phyloP scores from a whole-genome alignment of 2,329 filamentous ascomycete species.

The Ilyonectria mors-panacis region DNA sequence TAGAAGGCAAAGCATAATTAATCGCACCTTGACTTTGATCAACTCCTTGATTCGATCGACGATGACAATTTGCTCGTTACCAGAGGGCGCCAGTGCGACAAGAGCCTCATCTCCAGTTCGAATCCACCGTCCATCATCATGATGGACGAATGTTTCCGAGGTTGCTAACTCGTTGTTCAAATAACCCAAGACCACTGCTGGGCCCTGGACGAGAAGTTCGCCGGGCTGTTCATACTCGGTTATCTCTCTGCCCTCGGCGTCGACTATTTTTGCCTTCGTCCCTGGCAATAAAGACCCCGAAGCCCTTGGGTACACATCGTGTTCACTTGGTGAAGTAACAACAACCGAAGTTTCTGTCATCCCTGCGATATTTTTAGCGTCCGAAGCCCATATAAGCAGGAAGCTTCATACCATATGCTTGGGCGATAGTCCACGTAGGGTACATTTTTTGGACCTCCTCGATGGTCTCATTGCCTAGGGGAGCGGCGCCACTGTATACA shows the following conservation, averaged over 20 bases:
- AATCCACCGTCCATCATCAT: slow-evolving; percentile 81
- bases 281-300: slow-evolving; percentile 79
- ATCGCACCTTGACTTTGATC: slow-evolving; percentile 80
- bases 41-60: slow-evolving; percentile 82
- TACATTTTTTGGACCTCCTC: slow-evolving; percentile 72
- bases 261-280: slow-evolving; percentile 74
- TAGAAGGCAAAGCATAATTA: too few relatives aligned
- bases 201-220: slow-evolving; percentile 85
- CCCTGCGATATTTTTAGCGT: slow-evolving; percentile 57
- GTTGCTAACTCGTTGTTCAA: slow-evolving; percentile 89
- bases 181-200: slow-evolving; percentile 85
- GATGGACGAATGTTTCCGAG: slow-evolving; percentile 79
- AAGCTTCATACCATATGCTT: slow-evolving; percentile 75
- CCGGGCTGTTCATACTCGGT: slow-evolving; percentile 80
- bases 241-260: slow-evolving; percentile 76
- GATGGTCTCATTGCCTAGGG: slow-evolving; percentile 78
- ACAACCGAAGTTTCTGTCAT: slow-evolving; percentile 82
- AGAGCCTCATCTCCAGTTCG: slow-evolving; percentile 89
- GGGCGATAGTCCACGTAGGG: slow-evolving; percentile 75
- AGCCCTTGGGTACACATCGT: slow-evolving; percentile 77
- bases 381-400: not conserved
- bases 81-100: slow-evolving; percentile 72
- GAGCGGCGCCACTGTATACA: slow-evolving; percentile 82
- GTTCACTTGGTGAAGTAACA: slow-evolving; percentile 68
- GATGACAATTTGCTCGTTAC: slow-evolving; percentile 86